phyloP scores from a whole-genome alignment of 2,329 filamentous ascomycete genomes.

The Neocatenulostroma microsporum region DNA sequence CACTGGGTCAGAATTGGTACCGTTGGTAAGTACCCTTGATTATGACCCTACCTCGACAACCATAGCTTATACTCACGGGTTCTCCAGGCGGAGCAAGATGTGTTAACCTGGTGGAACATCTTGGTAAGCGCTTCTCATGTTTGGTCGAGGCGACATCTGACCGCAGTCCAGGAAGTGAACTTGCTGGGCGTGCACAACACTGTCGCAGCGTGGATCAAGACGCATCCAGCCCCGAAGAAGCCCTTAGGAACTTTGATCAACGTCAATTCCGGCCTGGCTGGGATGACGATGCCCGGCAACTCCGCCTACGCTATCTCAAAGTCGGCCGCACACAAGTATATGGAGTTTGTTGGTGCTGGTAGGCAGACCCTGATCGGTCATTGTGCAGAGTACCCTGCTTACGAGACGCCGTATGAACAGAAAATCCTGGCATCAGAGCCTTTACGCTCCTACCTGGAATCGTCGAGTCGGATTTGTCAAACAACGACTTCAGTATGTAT shows the following conservation, averaged over 20 bases:
- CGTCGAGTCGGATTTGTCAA: constrained; percentile 12
- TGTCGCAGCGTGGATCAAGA: constrained; percentile 6
- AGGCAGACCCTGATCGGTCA: too few relatives aligned
- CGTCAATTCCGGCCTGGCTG: constrained; percentile 15
- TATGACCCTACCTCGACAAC: too few relatives aligned
- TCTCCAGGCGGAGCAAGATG: constrained; percentile 4
- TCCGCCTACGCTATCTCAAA: constrained; percentile 21
- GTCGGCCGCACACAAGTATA: constrained; percentile 17
- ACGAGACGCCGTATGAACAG: constrained; percentile 2
- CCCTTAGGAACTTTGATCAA: constrained; percentile 18
- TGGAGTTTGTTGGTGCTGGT: constrained; percentile 18
- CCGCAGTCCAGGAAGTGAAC: constrained; percentile 4
- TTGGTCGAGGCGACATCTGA: background rate
- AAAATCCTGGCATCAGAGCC: constrained; percentile 18
- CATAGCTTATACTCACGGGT: too few relatives aligned
- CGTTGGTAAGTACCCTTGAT: too few relatives aligned
- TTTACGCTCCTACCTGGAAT: constrained; percentile 23
- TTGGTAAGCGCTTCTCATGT: constrained; percentile 3
- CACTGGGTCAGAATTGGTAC: background rate
- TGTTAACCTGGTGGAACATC: constrained; percentile 6
- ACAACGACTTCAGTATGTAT: constrained; percentile 14
- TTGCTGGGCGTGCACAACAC: constrained; percentile 9
- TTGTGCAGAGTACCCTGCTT: too few relatives aligned
- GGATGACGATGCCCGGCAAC: constrained; percentile 14
- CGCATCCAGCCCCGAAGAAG: constrained; percentile 4